Evolutionary conservation across 371 early-diverging fungal genomes (phyloP).

Genomic region (Chytridiales sp.): DNA sequence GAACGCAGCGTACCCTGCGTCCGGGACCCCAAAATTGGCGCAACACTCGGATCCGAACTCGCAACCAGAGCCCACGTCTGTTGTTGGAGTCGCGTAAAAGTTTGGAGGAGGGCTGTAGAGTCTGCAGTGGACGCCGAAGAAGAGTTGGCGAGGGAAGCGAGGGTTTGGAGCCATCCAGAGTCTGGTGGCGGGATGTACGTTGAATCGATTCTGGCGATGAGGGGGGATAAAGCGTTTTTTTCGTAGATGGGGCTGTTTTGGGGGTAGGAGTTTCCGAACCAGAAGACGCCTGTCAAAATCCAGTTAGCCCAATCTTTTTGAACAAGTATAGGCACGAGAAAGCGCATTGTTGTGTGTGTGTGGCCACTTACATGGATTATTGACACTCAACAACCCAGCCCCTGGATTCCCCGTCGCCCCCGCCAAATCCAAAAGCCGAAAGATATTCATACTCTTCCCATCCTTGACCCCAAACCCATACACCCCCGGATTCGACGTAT

Average conservation of each 20-base stretch:
- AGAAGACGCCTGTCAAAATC: slow-evolving; percentile 31
- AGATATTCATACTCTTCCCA: slow-evolving; percentile 20
- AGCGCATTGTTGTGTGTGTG: no score
- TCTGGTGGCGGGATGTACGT: slow-evolving; percentile 28
- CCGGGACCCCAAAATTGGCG: no score
- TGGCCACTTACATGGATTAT: slow-evolving; percentile 9
- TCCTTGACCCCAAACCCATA: slow-evolving; percentile 24
- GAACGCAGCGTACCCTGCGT: no score
- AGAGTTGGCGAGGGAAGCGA: slow-evolving; percentile 12
- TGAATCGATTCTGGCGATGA: not conserved
- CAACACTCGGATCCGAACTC: not conserved
- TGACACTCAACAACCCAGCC: slow-evolving; percentile 3
- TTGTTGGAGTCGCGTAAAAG: slow-evolving; percentile 18
- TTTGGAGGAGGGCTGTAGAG: not conserved
- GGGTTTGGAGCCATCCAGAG: slow-evolving; percentile 25
- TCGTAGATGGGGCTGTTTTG: slow-evolving; percentile 23
- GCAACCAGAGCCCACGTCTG: slow-evolving; percentile 24
- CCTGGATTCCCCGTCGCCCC: slow-evolving; percentile 1
- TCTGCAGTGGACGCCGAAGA: no score
- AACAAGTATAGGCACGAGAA: no score
- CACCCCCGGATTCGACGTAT: slow-evolving; percentile 7
- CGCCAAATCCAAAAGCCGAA: slow-evolving; percentile 4
- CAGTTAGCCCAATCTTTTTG: no score
- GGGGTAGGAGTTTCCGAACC: slow-evolving; percentile 44
- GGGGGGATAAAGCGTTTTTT: slow-evolving; percentile 7